A percentile compares a stretch with the other conserved stretches of the same genome.
phyloP scores from a whole-genome alignment of 1,284 basidiomycete genomes.

The Phellopilus nigrolimitatus region DNA sequence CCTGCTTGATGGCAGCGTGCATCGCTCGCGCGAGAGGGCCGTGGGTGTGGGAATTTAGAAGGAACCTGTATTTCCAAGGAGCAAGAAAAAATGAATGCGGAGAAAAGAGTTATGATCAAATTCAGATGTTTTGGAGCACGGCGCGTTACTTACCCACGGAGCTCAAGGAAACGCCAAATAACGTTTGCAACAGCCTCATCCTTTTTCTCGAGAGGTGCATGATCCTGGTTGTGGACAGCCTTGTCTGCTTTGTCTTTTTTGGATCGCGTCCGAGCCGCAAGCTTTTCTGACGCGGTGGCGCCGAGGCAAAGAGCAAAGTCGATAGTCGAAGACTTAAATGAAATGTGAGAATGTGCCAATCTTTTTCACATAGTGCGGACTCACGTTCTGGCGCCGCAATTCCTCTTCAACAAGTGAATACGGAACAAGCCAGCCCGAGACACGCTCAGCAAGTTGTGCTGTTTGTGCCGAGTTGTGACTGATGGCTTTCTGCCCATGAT shows the following conservation, averaged over 20 bases:
- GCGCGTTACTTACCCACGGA: constrained; percentile 68
- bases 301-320: constrained; percentile 94
- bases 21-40: constrained; percentile 89
- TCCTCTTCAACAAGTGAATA: constrained; percentile 90
- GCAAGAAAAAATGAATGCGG: constrained; percentile 12
- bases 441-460: constrained; percentile 81
- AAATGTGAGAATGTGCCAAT: constrained; percentile 2
- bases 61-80: constrained; percentile 52
- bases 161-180: constrained; percentile 95
- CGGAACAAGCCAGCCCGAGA: constrained; percentile 90
- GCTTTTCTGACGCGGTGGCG: constrained; percentile 76
- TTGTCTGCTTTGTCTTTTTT: constrained; percentile 31
- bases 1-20: constrained; percentile 71
- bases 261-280: constrained; percentile 64
- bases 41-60: constrained; percentile 85
- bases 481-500: constrained; percentile 44
- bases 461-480: constrained; percentile 77
- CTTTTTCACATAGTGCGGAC: constrained; percentile 31
- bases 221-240: constrained; percentile 41
- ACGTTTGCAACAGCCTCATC: constrained; percentile 98
- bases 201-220: constrained; percentile 83
- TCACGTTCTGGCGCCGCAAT: constrained; percentile 90
- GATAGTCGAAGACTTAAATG: constrained; percentile 83
- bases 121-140: constrained; percentile 5
- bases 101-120: constrained; percentile 20